Percentiles rank a stretch among this genome's conserved stretches.
phyloP scores from a whole-genome alignment of 2,329 filamentous ascomycete genomes.

The Cercospora sp. region DNA sequence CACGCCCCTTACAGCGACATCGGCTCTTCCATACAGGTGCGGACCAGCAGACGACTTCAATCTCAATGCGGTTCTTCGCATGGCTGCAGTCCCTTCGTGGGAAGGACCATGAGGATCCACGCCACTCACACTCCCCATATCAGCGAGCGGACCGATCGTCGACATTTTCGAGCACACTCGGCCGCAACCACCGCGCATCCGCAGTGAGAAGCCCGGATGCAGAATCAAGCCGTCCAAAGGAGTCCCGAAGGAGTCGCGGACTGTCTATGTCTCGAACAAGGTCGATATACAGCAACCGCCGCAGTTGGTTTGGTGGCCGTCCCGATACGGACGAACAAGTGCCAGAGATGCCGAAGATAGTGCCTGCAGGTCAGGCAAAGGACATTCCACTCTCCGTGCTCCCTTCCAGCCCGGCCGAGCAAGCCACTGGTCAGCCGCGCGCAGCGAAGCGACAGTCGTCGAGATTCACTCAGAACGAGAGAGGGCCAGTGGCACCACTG shows the following conservation, averaged over 20 bases:
- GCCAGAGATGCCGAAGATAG: constrained; percentile 26
- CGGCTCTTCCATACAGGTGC: background rate
- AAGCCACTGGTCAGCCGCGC: background rate
- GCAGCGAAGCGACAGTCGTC: background rate
- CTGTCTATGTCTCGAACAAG: constrained; percentile 17
- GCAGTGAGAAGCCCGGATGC: background rate
- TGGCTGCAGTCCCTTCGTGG: constrained; percentile 18
- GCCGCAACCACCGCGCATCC: background rate
- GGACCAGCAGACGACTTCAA: background rate
- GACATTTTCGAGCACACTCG: background rate
- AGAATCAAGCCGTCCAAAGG: background rate
- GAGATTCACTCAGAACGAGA: background rate
- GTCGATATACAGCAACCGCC: constrained; percentile 22
- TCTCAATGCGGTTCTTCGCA: constrained; percentile 9
- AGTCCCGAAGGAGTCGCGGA: constrained; percentile 14
- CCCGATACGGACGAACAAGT: constrained; percentile 25
- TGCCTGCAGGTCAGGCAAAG: constrained; percentile 8
- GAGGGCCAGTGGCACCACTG: constrained; percentile 17
- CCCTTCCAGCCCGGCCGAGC: background rate
- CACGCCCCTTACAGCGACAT: background rate
- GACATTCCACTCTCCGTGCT: constrained; percentile 1
- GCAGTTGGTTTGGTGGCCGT: constrained; percentile 32
- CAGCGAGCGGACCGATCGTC: constrained; percentile 6
- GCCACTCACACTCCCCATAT: constrained; percentile 6
- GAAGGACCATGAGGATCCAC: background rate